A percentile compares a stretch with the other conserved stretches of the same genome.
Conservation (phyloP, 106 monocot genomes). For the Apostasia shenzhenica region DNA sequence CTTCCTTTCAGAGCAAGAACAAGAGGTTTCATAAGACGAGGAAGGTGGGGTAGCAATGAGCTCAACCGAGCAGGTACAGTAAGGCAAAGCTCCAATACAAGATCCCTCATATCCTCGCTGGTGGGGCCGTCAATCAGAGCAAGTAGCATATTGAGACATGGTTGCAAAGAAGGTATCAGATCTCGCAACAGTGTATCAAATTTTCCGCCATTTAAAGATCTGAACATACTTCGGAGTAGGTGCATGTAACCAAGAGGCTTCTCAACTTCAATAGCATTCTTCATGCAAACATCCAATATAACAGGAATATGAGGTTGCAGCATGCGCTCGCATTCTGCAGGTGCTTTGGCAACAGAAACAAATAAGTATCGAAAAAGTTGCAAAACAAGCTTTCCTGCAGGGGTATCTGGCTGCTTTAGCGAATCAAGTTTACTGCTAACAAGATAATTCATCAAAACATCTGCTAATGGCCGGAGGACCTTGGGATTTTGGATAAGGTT, state of each 20-base stretch:
- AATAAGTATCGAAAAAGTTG: constrained; percentile 89
- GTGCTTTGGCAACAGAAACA: constrained; percentile 80
- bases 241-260: constrained; percentile 98
- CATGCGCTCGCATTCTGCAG: constrained; percentile 83
- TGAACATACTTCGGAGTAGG: constrained; percentile 82
- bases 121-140: constrained; percentile 89
- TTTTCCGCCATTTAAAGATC: constrained; percentile 80
- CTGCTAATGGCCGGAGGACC: constrained; percentile 84
- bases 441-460: constrained; percentile 92
- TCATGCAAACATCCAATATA: constrained; percentile 98
- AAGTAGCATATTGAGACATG: constrained; percentile 91
- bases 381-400: constrained; percentile 89
- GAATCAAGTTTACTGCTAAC: constrained; percentile 82
- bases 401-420: constrained; percentile 89
- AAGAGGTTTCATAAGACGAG: constrained; percentile 88
- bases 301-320: constrained; percentile 89
- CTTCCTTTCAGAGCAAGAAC: constrained; percentile 89
- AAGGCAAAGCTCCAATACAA: constrained; percentile 85
- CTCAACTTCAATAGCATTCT: constrained; percentile 89
- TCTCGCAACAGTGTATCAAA: constrained; percentile 90
- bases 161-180: constrained; percentile 86
- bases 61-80: constrained; percentile 94
- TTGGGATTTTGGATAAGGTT: constrained; percentile 75
- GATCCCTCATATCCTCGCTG: constrained; percentile 92
- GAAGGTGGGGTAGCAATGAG: constrained; percentile 98